These are phyloP conservation scores for Hippophae tibetana DNA, from an alignment of 306 rosid species.

Conservation along the genomic window DNA sequence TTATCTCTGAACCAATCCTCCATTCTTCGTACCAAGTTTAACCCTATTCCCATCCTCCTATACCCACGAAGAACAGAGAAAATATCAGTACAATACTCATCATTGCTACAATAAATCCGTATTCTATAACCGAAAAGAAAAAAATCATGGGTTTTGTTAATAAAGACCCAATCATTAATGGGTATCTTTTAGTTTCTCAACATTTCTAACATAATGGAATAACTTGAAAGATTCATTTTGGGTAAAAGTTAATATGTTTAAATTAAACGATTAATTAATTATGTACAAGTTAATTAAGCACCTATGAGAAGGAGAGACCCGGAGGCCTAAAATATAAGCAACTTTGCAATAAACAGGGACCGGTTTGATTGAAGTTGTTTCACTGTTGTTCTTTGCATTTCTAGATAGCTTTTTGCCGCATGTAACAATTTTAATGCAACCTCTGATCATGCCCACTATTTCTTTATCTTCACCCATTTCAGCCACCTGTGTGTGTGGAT, in stretches of 20 bases:
- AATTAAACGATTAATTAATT: too few relatives aligned
- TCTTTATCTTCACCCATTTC: conserved; percentile 48
- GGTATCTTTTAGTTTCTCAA: neutral
- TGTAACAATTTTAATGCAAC: conserved; percentile 86
- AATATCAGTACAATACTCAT: neutral
- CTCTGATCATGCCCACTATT: conserved; percentile 84
- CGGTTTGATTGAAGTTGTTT: conserved; percentile 16
- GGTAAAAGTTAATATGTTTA: neutral
- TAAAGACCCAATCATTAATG: neutral
- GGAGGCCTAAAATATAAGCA: conserved; percentile 86
- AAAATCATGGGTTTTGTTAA: neutral
- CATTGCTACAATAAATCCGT: too few relatives aligned
- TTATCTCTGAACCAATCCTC: conserved; percentile 71
- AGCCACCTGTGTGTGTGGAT: conserved; percentile 46
- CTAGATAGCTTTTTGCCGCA: conserved; percentile 60
- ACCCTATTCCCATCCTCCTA: conserved; percentile 93
- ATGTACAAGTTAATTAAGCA: conserved; percentile 1
- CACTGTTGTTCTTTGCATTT: conserved; percentile 18
- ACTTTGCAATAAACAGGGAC: conserved; percentile 65
- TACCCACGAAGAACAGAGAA: neutral
- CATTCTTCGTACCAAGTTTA: conserved; percentile 45
- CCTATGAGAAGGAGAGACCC: conserved; percentile 84
- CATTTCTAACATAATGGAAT: neutral
- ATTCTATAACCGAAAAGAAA: neutral
- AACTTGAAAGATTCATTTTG: neutral